These are phyloP conservation scores for Fusarium multiceps DNA, from an alignment of 2,329 filamentous ascomycete genomes.

Conservation along the genomic window DNA sequence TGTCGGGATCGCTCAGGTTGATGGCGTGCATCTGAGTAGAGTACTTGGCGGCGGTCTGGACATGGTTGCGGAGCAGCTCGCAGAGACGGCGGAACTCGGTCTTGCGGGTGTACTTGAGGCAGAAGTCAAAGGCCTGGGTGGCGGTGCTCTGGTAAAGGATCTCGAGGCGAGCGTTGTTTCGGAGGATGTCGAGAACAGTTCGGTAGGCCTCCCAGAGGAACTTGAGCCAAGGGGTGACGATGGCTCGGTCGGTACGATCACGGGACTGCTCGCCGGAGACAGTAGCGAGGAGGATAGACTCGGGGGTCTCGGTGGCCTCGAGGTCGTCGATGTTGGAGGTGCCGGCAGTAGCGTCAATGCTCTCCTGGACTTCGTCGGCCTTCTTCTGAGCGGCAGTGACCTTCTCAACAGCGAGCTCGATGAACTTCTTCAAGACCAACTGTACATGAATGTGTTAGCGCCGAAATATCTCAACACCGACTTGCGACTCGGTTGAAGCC, in stretches of 20 bases:
- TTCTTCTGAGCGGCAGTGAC: conserved; percentile 95
- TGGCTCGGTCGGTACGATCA: conserved; percentile 96
- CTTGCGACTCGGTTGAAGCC: not conserved
- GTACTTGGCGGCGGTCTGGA: conserved; percentile 99
- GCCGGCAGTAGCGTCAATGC: conserved; percentile 74
- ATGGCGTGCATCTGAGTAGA: conserved; percentile 99
- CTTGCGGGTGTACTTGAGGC: conserved; percentile 97
- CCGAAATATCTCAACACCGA: conserved; percentile 16
- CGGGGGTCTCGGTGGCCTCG: conserved; percentile 95
- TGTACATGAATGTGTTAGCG: conserved; percentile 51
- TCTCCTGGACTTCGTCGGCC: conserved; percentile 93
- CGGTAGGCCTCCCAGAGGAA: conserved; percentile 99
- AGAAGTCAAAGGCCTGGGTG: conserved; percentile 98
- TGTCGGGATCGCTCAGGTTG: conserved; percentile 97
- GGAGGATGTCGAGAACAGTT: conserved; percentile 96
- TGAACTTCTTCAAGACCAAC: conserved; percentile 97
- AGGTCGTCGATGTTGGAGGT: conserved; percentile 89
- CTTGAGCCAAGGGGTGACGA: conserved; percentile 99
- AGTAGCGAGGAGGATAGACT: conserved; percentile 96
- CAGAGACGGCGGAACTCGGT: conserved; percentile 99
- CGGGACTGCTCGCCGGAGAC: conserved; percentile 98
- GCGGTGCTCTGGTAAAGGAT: conserved; percentile 98
- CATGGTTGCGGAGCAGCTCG: conserved; percentile 97
- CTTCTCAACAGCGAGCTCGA: conserved; percentile 95
- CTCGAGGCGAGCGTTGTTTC: conserved; percentile 98